Evolutionary conservation across 164 flowering plant species (phyloP).

Genomic region (Vitis rupestris): DNA sequence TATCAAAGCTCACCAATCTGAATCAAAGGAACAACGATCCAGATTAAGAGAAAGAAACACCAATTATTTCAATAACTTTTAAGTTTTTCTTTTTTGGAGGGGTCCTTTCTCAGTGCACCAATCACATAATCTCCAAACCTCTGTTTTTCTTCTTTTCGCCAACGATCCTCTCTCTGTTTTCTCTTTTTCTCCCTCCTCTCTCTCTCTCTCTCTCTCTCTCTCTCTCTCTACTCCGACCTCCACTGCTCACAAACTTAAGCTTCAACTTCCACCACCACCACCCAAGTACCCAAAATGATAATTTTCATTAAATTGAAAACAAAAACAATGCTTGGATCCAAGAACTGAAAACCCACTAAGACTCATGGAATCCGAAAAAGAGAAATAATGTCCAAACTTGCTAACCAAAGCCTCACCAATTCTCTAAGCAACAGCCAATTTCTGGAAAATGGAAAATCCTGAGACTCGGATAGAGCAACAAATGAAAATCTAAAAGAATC

Average conservation of each 20-base stretch:
- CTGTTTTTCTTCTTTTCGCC: no score
- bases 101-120: no score
- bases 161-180: no score
- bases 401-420: background rate
- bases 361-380: conserved; percentile 3
- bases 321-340: background rate
- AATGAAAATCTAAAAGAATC: background rate
- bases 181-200: no score
- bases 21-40: conserved; percentile 17
- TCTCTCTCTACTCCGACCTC: no score
- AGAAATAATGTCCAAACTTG: conserved; percentile 6
- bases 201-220: no score
- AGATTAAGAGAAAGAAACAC: background rate
- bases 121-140: no score
- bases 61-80: no score
- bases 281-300: conserved; percentile 3
- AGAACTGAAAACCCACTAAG: background rate
- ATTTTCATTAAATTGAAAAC: conserved; percentile 11
- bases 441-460: background rate
- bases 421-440: background rate
- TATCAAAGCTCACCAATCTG: conserved; percentile 12
- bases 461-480: background rate
- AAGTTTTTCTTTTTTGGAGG: no score
- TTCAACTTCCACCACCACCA: background rate
- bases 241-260: no score